These are phyloP conservation scores for Trichoderma pleuroti DNA, from an alignment of 2,329 filamentous ascomycete genomes.

Conservation along the genomic window DNA sequence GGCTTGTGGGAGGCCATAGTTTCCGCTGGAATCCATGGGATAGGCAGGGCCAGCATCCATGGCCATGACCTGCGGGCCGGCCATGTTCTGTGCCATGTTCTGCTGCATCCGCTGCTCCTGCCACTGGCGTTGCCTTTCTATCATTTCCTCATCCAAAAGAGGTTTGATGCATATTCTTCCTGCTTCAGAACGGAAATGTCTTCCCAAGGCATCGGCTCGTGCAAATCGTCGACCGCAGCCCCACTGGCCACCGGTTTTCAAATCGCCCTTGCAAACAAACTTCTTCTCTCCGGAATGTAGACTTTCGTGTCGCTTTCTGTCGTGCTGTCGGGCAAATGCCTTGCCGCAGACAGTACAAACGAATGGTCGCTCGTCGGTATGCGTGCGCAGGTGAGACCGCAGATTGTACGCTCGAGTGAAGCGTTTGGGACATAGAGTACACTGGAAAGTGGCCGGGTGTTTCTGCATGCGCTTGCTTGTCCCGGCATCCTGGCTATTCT, in stretches of 20 bases:
- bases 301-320: conserved; percentile 94
- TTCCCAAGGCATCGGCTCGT: conserved; percentile 87
- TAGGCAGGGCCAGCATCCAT: conserved; percentile 59
- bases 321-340: conserved; percentile 94
- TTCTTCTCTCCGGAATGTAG: conserved; percentile 98
- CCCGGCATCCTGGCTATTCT: conserved; percentile 59
- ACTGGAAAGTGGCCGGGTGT: conserved; percentile 96
- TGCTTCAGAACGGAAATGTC: conserved; percentile 93
- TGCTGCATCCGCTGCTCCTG: conserved; percentile 68
- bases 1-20: conserved; percentile 76
- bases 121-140: conserved; percentile 72
- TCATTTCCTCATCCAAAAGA: conserved; percentile 89
- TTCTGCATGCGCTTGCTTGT: conserved; percentile 85
- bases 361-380: conserved; percentile 95
- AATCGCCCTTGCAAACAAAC: conserved; percentile 90
- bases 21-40: conserved; percentile 53
- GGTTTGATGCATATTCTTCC: conserved; percentile 96
- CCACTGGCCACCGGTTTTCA: conserved; percentile 81
- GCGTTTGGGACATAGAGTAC: conserved; percentile 85
- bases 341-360: conserved; percentile 97
- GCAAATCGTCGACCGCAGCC: conserved; percentile 92
- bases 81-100: conserved; percentile 60
- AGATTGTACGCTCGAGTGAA: conserved; percentile 97
- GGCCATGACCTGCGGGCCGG: conserved; percentile 51
- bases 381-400: conserved; percentile 89